Base-by-base conservation (phyloP, 1,139 yeast genomes). In the Pichia sp. region DNA sequence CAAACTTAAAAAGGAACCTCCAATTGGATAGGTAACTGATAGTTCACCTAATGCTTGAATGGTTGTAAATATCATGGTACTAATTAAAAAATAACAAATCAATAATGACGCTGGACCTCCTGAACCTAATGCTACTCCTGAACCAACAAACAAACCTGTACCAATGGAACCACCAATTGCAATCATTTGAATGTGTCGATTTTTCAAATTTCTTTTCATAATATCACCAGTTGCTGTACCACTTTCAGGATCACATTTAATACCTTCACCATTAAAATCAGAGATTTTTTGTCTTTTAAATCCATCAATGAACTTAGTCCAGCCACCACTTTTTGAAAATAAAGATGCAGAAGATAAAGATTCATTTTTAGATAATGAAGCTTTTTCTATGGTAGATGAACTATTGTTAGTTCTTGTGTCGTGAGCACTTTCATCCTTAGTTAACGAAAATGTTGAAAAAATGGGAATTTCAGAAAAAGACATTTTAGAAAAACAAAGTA, bases 161-260 rank as follows among this genome's bases (percentile, higher is more conserved):
- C 95, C 95, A 59, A 87, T 84, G 49, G 88, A 76, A 53, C 95
- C 93, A 61, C 95, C 95, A 61, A 87, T 83, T 45, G 93, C 91
- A 63, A 87, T 81, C 86, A 86, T 84, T 62, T 84, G 84, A 60
- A 86, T 70, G 72, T 85, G 79, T 67, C 85, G 72, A 46, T 70
- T 73, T 58, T 81, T 80, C 51, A 85, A 73, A 44, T 77, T 74
- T 63, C 87, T 73, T 49, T 80, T 71, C 58, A 86, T 74, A 10
- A 1, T 19, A 18, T 36, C 25, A 10, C 25, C 41, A 18, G 14
- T 18, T 36, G 41, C 6, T 5, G 7, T 10, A 5, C 25, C 29
- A 14, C 29, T 39, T 74, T 74, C 38, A 9, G 85, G 84, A 64
- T 83, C 89, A 47, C 80, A 55, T 13, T 38, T 41, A 27, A 14